Evolutionary conservation across 1,284 basidiomycete genomes (phyloP), one percentile per base, ranked within the genome.

Genomic region (Leccinum holopus): DNA sequence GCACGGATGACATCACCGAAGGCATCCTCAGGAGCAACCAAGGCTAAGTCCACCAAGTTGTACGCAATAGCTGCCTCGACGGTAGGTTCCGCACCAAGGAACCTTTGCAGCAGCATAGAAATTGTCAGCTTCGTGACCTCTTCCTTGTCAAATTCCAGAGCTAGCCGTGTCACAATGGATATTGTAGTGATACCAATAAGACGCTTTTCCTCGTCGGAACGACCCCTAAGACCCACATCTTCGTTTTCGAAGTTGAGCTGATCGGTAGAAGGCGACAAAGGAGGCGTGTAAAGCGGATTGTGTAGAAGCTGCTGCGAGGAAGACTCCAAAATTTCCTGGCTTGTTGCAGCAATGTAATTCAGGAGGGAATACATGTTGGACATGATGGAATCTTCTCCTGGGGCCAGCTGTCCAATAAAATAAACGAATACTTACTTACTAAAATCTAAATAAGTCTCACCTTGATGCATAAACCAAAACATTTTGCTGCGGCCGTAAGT

Each of bases 301-400:
- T 74, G 78, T 51, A 79, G 71, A 44, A 78, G 63, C 60, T 82
- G 77, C 21, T 80, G 71, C 66, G 75, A 76, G 53, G 80, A 77
- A 66, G 75, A 79, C 61, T 87, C 90, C 47, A 84, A 83, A 49
- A 86, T 82, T 60, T 88, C 94, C 75, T 89, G 90, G 78, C 85
- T 92, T 16, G 87, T 91, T 41, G 86, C 87, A 2, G 90, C 87
- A 61, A 98, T 90, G 71, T 94, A 92, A 72, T 98, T 98, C 64
- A 98, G 83, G 14, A 98, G 83, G 9, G 95, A 96, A 76, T 98
- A 98, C 86, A 97, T 92, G 68, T 95, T 95, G 3, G 95, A 97
- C 83, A 96, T 90, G 69, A 95, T 85, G 55, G 96, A 84, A 73
- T 97, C 95, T 68, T 97, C 93, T 60, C 92, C 92, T 7, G 92